Evolutionary conservation across 2,329 filamentous ascomycete genomes (phyloP), one percentile per base, ranked within the genome.

Genomic region (Ascochyta koolunga): DNA sequence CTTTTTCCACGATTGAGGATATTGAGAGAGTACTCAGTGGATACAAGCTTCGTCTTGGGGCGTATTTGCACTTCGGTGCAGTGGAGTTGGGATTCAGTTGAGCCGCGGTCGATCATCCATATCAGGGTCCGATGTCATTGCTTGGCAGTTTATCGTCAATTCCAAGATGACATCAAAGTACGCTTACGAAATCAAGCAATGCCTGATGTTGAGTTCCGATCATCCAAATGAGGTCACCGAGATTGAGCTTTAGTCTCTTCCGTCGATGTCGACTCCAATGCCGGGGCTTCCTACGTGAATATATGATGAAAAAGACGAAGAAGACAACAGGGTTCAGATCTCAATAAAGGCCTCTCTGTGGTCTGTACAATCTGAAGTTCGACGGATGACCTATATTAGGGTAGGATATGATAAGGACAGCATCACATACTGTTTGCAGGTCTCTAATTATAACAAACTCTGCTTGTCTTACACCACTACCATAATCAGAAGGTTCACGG

Each of bases 91-190:
- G 24, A 5, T 46, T 18, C 18, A 37, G 8, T 46, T 42, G 50
- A 53, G 43, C 50, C 50, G 50, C 50, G 50, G 50, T 31, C 50
- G 38, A 53, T 47, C 50, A 29, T 41, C 22, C 27, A 39, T 49
- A 43, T 47, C 50, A 53, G 50, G 50, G 50, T 53, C 50, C 50
- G 50, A 52, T 52, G 50, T 53, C 42, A 47, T 53, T 47, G 43
- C 50, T 53, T 53, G 50, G 50, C 50, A 52, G 22, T 37, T 38
- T 5, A 13, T 29, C 11, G 10, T 5, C n/a, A n/a, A 4, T 29
- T 13, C 9, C n/a, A n/a, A n/a, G n/a, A n/a, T n/a, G n/a, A 51
- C n/a, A 29, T 22, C 48, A 35, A 44, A 11, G 25, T 35, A 19
- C 48, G 32, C 10, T n/a, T n/a, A n/a, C n/a, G n/a, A n/a, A n/a